A percentile compares a stretch with the other conserved stretches of the same genome.
Evolutionary conservation across 2,329 filamentous ascomycete genomes (phyloP).

Genomic region (Diaporthe velutina): DNA sequence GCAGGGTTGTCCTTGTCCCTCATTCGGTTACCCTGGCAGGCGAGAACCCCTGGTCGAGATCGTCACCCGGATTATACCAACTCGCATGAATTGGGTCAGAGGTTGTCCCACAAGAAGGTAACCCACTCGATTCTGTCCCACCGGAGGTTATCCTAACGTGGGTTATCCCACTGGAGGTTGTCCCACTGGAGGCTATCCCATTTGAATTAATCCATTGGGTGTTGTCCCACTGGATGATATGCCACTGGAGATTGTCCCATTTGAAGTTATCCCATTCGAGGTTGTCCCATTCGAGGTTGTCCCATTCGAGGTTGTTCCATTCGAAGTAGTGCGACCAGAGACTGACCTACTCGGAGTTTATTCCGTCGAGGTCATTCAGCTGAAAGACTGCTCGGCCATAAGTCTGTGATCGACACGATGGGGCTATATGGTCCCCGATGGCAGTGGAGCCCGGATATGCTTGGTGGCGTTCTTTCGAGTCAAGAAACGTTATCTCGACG

Average conservation of each 20-base stretch:
- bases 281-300: neutral
- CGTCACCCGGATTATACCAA: neutral
- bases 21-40: neutral
- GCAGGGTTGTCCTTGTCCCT: conserved; percentile 10
- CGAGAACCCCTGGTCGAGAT: neutral
- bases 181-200: neutral
- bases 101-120: neutral
- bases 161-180: neutral
- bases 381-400: neutral
- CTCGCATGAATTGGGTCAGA: neutral
- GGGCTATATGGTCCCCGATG: neutral
- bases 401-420: no score
- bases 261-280: neutral
- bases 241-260: neutral
- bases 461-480: neutral
- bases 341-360: no score
- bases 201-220: neutral
- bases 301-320: neutral
- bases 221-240: neutral
- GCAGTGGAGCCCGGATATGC: neutral
- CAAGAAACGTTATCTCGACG: neutral
- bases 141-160: neutral
- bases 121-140: neutral
- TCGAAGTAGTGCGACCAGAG: no score
- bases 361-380: neutral